Evolutionary conservation across 768 basidiomycete species (phyloP), one percentile per base, ranked within the genome.

Genomic region (Phylloporus sp.): DNA sequence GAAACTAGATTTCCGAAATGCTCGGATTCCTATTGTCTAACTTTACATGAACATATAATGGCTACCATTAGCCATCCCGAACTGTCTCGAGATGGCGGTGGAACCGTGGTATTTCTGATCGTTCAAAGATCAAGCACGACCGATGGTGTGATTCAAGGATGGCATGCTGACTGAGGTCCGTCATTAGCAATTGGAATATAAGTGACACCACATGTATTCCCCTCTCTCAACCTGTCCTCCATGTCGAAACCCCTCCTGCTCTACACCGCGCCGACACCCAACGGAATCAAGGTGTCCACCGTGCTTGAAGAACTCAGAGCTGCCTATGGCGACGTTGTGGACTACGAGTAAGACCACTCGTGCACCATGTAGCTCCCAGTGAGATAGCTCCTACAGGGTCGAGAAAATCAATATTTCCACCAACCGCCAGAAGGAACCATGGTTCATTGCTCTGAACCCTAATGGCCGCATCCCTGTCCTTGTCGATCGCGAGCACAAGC

Each of bases 391-490:
- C 45, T 43, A 20, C 64, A 85, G 83, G 28, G 64, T 75, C 41
- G 66, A 79, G 54, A 73, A 64, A 40, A 76, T 95, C 57, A 71
- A 81, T 52, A 73, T 93, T 54, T 66, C 65, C 15, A 80, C 78
- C 54, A 85, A 85, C 59, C 72, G 73, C n/a, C 91, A 93, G 71
- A 94, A 93, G 72, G 81, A 88, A 63, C 77, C 77, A 0, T 91
- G 86, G 86, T 93, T 85, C 70, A 76, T 92, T 54, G 75, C 80
- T 35, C 62, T 85, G 57, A 88, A 88, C 66, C 86, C 84, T 7
- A 88, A 86, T 54, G 84, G 84, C 31, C 72, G 86, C 44, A 89
- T 91, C 48, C 87, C 89, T 5, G 76, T 77, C 23, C 69, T 91
- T 31, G 72, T 82, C 32, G 86, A 91, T 63, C 78, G 75, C 49